A percentile compares a stretch with the other conserved stretches of the same genome.
These are phyloP conservation scores for Russula emetica DNA, from an alignment of 768 basidiomycete species.

Conservation along the genomic window DNA sequence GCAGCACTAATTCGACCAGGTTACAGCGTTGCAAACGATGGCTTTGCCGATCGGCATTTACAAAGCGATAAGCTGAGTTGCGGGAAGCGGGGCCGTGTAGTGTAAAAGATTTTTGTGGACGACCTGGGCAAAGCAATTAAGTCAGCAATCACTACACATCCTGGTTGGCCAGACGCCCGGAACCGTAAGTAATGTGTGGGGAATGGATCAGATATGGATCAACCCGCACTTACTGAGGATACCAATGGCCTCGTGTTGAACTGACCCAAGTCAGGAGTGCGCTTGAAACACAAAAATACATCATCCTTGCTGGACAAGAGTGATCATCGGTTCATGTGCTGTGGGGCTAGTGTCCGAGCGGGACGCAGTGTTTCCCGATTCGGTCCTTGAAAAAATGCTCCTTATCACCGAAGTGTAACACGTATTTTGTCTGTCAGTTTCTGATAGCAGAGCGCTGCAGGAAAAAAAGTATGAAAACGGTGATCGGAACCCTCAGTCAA, in stretches of 20 bases:
- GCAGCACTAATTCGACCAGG: background rate
- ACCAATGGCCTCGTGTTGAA: background rate
- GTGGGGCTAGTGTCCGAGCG: slow-evolving; percentile 2
- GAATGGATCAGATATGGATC: background rate
- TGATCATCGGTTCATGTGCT: slow-evolving; percentile 13
- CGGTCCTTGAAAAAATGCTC: background rate
- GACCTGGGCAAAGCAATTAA: slow-evolving; percentile 1
- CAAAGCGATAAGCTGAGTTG: slow-evolving; percentile 2
- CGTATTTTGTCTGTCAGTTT: background rate
- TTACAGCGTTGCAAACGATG: background rate
- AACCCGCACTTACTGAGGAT: background rate
- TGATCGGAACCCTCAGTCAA: background rate
- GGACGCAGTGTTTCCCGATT: slow-evolving; percentile 5
- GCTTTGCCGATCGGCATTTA: slow-evolving; percentile 3
- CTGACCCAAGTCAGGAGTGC: background rate
- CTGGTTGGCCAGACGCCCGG: slow-evolving; percentile 1
- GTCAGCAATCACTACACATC: slow-evolving; percentile 2
- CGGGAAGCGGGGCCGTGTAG: background rate
- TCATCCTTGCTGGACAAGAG: background rate
- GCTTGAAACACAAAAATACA: slow-evolving; percentile 16
- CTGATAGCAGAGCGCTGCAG: background rate
- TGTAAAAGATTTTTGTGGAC: background rate
- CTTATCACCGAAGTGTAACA: slow-evolving; percentile 18
- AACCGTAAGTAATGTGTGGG: background rate
- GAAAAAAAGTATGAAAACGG: background rate